Base-by-base conservation (phyloP, 1,139 yeast species). In the Hemisphaericaspora xylofermentans region DNA sequence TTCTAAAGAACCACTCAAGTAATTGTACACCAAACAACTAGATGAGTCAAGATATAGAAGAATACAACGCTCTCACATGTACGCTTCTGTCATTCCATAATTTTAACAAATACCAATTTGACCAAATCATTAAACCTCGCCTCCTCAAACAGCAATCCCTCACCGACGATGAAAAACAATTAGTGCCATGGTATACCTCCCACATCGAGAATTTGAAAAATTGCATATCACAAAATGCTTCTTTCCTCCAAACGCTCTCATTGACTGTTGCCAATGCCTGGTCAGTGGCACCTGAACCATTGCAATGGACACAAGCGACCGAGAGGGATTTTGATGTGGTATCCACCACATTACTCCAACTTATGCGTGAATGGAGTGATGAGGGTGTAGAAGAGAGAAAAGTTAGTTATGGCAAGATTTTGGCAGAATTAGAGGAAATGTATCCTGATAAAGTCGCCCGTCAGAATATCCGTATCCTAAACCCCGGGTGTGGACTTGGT, bases 401-500 rank as follows among this genome's bases (percentile, higher is more conserved):
- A 0, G 48, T 52, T 4, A 63, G 79, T 8, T 78, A 73, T 53
- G 72, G 71, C 0, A 63, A 66, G 10, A 69, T 88, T 3, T 46
- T 80, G 4, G 45, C 53, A 0, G 79, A 71, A 30, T 60, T 85
- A 30, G 74, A 68, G 19, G 39, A 35, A 1, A 39, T 63, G 24
- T 79, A 59, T 48, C 84, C 85, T 0, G 66, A 61, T 15, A 59
- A 40, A n/a, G 52, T 53, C 1, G 44, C 58, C 0, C 56, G 86
- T 29, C 69, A 62, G 16, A 40, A 64, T 12, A 52, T 76, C 2
- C 68, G 71, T 35, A 70, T 87, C 0, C 65, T 88, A 26, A 81
- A 83, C 1, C 96, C 96, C 0, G 96, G 96, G 0, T 81, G 88
- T 46, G 96, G 96, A 0, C 66, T 87, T 15, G 96, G 94, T 0